These are phyloP conservation scores for Paraconiothyrium sp. DNA, from an alignment of 2,329 filamentous ascomycete genomes.

Conservation along the genomic window DNA sequence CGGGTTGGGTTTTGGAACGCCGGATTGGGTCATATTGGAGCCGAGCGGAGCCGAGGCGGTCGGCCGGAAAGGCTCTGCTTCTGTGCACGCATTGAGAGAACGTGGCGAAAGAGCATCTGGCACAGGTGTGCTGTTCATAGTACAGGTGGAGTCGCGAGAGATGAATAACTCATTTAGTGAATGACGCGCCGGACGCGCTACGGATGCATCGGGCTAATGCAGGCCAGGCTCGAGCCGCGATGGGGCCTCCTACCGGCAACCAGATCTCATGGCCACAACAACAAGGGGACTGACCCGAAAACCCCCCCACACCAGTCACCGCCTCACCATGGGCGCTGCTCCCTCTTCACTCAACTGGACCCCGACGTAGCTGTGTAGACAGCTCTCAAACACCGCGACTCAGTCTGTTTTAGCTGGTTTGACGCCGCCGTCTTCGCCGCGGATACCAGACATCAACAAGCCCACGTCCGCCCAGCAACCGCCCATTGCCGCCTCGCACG, in stretches of 20 bases:
- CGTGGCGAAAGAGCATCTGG: constrained; percentile 17
- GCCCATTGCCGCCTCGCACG: constrained; percentile 34
- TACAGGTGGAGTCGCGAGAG: constrained; percentile 28
- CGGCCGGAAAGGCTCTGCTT: constrained; percentile 13
- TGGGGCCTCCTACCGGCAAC: not conserved
- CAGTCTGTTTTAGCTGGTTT: constrained; percentile 26
- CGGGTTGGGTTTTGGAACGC: not conserved
- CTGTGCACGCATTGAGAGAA: constrained; percentile 25
- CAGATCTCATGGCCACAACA: constrained; percentile 30
- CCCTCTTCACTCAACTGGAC: constrained; percentile 19
- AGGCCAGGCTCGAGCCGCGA: constrained; percentile 16
- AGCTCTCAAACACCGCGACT: not conserved
- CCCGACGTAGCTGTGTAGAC: constrained; percentile 6
- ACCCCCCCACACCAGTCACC: constrained; percentile 24
- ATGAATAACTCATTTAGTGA: constrained; percentile 13
- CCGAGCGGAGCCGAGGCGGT: constrained; percentile 4
- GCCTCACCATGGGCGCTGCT: constrained; percentile 31
- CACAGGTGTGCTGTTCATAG: constrained; percentile 33
- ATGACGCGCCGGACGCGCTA: constrained; percentile 31
- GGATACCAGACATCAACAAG: constrained; percentile 23
- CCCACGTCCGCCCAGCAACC: constrained; percentile 38
- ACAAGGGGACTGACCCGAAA: constrained; percentile 21
- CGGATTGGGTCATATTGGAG: not conserved
- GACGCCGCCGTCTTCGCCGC: constrained; percentile 2
- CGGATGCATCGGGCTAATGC: constrained; percentile 25